Conservation (phyloP, 345 rosid species). For the rapeseed (Brassica napus) region Da-Ae NC_063442.1:37704001-37704500, state of each 20-base stretch:
- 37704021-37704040: background rate
- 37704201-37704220: constrained; percentile 31
- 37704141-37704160: constrained; percentile 23
- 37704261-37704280: constrained; percentile 38
- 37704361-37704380: background rate
- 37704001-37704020: background rate
- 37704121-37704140: background rate
- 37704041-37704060: background rate
- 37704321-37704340: background rate
- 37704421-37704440: background rate
- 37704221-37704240: constrained; percentile 41
- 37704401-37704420: constrained; percentile 4
- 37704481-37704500: background rate
- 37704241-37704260: constrained; percentile 39
- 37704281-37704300: background rate
- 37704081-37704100: background rate
- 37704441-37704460: background rate
- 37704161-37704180: background rate
- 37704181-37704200: background rate
- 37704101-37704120: constrained; percentile 27
- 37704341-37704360: background rate
- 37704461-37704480: background rate
- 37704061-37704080: background rate
- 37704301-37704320: background rate
- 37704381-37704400: constrained; percentile 13